These are phyloP conservation scores for Aspergillus affinis DNA, from an alignment of 495 filamentous ascomycete genomes.

Conservation along the genomic window DNA sequence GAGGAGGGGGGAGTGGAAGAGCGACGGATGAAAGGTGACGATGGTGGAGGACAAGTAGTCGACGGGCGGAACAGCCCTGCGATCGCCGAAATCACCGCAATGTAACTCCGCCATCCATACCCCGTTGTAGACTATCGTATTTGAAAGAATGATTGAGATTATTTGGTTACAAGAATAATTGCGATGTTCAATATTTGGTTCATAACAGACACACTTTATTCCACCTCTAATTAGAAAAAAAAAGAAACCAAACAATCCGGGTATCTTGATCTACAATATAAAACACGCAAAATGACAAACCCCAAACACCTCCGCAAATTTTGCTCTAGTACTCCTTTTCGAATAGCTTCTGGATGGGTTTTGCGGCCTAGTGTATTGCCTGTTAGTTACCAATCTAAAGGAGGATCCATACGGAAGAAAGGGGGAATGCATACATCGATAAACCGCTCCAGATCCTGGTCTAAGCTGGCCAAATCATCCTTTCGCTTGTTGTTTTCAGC, in stretches of 20 bases:
- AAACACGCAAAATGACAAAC: conserved; percentile 15
- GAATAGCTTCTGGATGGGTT: conserved; percentile 80
- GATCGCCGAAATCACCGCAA: not conserved
- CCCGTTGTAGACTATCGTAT: too few relatives aligned
- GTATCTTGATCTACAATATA: conserved; percentile 41
- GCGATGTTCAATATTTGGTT: not conserved
- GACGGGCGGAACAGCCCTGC: not conserved
- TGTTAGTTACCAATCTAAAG: conserved; percentile 11
- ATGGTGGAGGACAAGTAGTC: conserved; percentile 10
- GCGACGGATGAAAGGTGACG: conserved; percentile 4
- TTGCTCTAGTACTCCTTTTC: conserved; percentile 64
- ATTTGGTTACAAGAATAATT: not conserved
- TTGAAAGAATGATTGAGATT: too few relatives aligned
- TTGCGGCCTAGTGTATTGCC: conserved; percentile 64
- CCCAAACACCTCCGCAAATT: conserved; percentile 1
- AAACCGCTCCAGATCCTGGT: conserved; percentile 87
- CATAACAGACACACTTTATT: not conserved
- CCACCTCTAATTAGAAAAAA: not conserved
- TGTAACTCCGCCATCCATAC: not conserved
- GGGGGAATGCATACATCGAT: conserved; percentile 55
- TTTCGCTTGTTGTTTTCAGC: conserved; percentile 94
- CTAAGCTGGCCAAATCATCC: conserved; percentile 85
- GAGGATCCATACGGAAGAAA: conserved; percentile 1
- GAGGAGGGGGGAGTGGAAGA: conserved; percentile 3
- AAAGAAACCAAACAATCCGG: conserved; percentile 15